Conservation (phyloP, 768 basidiomycete genomes). For the Sistotremastrum suecicum region DNA sequence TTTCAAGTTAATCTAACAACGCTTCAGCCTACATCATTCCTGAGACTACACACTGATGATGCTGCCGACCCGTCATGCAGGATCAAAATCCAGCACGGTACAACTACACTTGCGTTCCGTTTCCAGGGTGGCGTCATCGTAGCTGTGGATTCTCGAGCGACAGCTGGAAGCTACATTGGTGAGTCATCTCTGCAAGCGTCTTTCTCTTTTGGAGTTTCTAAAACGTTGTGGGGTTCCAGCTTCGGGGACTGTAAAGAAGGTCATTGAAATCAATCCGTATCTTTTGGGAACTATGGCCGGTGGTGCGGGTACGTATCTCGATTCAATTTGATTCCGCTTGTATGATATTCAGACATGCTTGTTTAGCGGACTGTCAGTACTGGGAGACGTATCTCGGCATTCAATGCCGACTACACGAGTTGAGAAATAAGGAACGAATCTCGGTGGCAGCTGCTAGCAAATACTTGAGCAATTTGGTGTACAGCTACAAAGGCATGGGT, state of each 20-base stretch:
- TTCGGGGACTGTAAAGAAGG: slow-evolving; percentile 96
- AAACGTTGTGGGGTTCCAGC: slow-evolving; percentile 30
- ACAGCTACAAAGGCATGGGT: slow-evolving; percentile 98
- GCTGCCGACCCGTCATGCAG: slow-evolving; percentile 85
- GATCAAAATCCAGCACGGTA: slow-evolving; percentile 98
- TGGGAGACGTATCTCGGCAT: slow-evolving; percentile 99
- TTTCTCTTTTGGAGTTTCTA: background rate
- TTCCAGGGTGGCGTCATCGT: slow-evolving; percentile 96
- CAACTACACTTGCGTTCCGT: slow-evolving; percentile 94
- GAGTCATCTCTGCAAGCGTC: slow-evolving; percentile 11
- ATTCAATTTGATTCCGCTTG: background rate
- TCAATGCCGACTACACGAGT: slow-evolving; percentile 92
- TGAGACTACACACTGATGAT: slow-evolving; percentile 90
- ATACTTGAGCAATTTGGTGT: slow-evolving; percentile 93
- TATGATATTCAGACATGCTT: background rate
- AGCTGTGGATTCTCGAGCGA: slow-evolving; percentile 98
- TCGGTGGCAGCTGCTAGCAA: slow-evolving; percentile 99
- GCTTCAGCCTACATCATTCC: slow-evolving; percentile 73
- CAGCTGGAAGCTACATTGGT: slow-evolving; percentile 96
- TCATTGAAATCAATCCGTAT: slow-evolving; percentile 99
- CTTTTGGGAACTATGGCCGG: slow-evolving; percentile 99
- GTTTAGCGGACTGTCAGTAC: slow-evolving; percentile 81
- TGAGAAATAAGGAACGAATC: slow-evolving; percentile 92
- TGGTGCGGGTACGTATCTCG: slow-evolving; percentile 63
- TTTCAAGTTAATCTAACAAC: background rate